Evolutionary conservation across 495 filamentous ascomycete genomes (phyloP), one percentile per base, ranked within the genome.

Genomic region (Melanomma pulvis-pyrius): DNA sequence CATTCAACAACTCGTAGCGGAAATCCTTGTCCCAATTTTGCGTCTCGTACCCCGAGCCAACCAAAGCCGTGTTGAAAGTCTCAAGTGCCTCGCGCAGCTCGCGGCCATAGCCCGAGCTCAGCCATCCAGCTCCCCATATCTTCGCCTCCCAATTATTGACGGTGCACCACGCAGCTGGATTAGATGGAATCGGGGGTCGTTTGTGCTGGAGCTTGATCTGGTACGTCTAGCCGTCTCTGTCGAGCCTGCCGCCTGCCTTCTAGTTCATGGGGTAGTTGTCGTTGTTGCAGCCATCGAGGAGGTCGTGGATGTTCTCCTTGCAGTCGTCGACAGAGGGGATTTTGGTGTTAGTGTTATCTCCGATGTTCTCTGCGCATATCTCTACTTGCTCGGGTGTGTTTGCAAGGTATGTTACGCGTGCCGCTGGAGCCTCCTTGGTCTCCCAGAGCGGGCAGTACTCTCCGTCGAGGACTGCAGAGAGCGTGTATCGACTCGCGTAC

Each of bases 91-190:
- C 26, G 26, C n/a, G 46, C 13, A 62, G 48, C 22, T 62, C 59
- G 46, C 15, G 21, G 21, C 49, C 61, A n/a, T 46, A 56, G 6
- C 32, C 36, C 3, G 61, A 63, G 36, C 26, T 63, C 12, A 44
- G 19, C 61, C 49, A 55, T 8, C 61, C 61, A 15, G 61, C 34
- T 22, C 61, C 61, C 49, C 49, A 63, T 13, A 63, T 46, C 21
- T n/a, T 41, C 28, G 28, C 28, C 5, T 11, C n/a, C 13, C 11
- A 3, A 13, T 56, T 34, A 5, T 28, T 28, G 7, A 63, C 4
- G 30, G 11, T 8, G 26, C 61, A 63, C 61, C 61, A 63, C 5
- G 50, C 61, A 2, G 7, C 9, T 22, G 61, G 61, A 1, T 30
- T 41, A 7, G 15, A 8, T 9, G 61, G 61, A 25, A 9, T 9